Conservation (phyloP, 192 early-diverging fungal genomes). For the Thamnidium elegans region DNA sequence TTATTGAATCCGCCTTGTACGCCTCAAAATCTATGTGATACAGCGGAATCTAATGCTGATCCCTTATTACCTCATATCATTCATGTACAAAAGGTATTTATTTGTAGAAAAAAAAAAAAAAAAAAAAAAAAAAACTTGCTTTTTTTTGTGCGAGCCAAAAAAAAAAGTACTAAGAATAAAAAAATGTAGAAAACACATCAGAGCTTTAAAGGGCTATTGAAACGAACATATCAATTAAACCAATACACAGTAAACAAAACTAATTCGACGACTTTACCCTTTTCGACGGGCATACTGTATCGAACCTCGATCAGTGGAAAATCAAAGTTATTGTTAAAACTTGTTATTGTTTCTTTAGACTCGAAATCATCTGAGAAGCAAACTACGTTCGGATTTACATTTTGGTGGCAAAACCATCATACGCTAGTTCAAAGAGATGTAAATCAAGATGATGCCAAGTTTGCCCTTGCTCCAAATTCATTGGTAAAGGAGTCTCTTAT, state of each 20-base stretch:
- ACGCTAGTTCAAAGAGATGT: not conserved
- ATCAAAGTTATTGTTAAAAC: not conserved
- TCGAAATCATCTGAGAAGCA: not conserved
- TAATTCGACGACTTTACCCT: not conserved
- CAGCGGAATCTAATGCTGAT: no score
- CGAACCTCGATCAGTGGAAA: not conserved
- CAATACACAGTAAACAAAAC: not conserved
- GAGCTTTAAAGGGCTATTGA: slow-evolving; percentile 6
- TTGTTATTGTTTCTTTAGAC: not conserved
- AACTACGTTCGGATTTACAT: slow-evolving; percentile 5
- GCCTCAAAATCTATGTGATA: no score
- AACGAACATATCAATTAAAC: slow-evolving; percentile 10
- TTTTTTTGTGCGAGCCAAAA: no score
- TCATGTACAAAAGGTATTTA: slow-evolving; percentile 15
- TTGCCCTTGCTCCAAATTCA: slow-evolving; percentile 3
- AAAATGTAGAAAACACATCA: slow-evolving; percentile 9
- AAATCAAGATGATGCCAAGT: slow-evolving; percentile 12
- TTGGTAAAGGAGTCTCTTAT: slow-evolving; percentile 15
- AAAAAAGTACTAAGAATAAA: not conserved
- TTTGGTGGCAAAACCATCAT: slow-evolving; percentile 5
- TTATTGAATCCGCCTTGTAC: no score
- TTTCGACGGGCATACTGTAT: not conserved
- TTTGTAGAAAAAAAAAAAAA: not conserved
- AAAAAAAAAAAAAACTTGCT: not conserved
- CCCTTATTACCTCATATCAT: not conserved